phyloP scores from a whole-genome alignment of 2,329 filamentous ascomycete genomes.

The Fusarium musae region DNA sequence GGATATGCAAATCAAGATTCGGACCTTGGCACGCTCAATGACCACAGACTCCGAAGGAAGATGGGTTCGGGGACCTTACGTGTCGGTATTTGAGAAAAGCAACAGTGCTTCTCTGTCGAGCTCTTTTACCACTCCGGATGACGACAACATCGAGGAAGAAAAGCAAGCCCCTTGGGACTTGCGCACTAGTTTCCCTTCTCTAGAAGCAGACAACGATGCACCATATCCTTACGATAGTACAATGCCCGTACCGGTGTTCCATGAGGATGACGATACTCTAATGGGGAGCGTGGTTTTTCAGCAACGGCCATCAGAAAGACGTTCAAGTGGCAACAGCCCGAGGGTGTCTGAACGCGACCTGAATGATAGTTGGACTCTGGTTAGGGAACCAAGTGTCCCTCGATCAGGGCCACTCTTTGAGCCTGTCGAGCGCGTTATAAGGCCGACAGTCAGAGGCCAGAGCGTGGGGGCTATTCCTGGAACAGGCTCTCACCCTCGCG shows the following conservation, averaged over 20 bases:
- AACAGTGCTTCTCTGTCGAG: conserved; percentile 35
- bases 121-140: conserved; percentile 25
- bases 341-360: conserved; percentile 5
- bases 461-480: neutral
- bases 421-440: neutral
- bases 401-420: neutral
- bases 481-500: neutral
- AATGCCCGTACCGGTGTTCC: conserved; percentile 26
- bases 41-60: conserved; percentile 20
- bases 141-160: conserved; percentile 8
- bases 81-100: conserved; percentile 42
- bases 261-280: conserved; percentile 6
- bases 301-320: neutral
- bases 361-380: neutral
- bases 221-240: conserved; percentile 36
- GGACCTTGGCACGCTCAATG: conserved; percentile 28
- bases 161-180: conserved; percentile 15
- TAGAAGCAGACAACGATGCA: conserved; percentile 19
- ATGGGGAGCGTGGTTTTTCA: neutral
- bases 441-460: neutral
- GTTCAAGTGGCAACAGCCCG: conserved; percentile 1
- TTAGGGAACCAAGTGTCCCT: neutral
- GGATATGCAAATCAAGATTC: conserved; percentile 33
- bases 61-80: conserved; percentile 30
- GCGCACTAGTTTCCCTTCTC: conserved; percentile 16